Percentiles rank a stretch among this genome's conserved stretches.
These are phyloP conservation scores for Falciphora oryzae DNA, from an alignment of 2,329 filamentous ascomycete species.

Conservation along the genomic window DNA sequence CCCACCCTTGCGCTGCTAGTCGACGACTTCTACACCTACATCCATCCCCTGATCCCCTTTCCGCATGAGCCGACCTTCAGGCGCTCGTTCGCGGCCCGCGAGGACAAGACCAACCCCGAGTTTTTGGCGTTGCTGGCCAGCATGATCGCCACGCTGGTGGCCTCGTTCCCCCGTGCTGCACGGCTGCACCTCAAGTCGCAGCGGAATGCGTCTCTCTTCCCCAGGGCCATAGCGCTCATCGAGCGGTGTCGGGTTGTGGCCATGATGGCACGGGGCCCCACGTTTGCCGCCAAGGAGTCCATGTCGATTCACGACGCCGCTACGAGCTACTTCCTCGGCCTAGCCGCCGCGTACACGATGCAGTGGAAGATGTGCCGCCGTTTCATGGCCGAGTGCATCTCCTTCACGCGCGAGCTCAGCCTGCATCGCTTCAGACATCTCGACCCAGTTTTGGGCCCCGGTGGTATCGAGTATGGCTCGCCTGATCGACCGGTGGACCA, in stretches of 20 bases:
- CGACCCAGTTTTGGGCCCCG: neutral
- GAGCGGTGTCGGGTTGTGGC: conserved; percentile 66
- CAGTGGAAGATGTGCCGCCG: conserved; percentile 62
- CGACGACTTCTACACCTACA: conserved; percentile 79
- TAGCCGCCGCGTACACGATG: conserved; percentile 62
- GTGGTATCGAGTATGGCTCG: neutral
- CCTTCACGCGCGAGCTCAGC: conserved; percentile 61
- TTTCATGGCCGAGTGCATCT: conserved; percentile 68
- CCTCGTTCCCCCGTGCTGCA: conserved; percentile 69
- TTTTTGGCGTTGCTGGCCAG: conserved; percentile 68
- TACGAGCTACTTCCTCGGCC: conserved; percentile 69
- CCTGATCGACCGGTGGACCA: conserved; percentile 50
- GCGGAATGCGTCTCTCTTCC: conserved; percentile 58
- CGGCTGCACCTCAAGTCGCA: conserved; percentile 35
- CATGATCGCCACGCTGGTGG: conserved; percentile 69
- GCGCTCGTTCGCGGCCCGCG: conserved; percentile 58
- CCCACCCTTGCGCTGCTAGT: conserved; percentile 63
- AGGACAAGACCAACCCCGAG: conserved; percentile 59
- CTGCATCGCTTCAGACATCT: conserved; percentile 34
- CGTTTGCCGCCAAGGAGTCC: conserved; percentile 39
- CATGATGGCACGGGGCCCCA: conserved; percentile 57
- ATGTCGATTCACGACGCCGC: conserved; percentile 52
- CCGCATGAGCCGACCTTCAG: conserved; percentile 75
- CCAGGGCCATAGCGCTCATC: conserved; percentile 63
- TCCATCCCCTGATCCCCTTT: conserved; percentile 71